Evolutionary conservation across 2,329 filamentous ascomycete species (phyloP), one percentile per base, ranked within the genome.

Genomic region (Geosmithia morbida): DNA sequence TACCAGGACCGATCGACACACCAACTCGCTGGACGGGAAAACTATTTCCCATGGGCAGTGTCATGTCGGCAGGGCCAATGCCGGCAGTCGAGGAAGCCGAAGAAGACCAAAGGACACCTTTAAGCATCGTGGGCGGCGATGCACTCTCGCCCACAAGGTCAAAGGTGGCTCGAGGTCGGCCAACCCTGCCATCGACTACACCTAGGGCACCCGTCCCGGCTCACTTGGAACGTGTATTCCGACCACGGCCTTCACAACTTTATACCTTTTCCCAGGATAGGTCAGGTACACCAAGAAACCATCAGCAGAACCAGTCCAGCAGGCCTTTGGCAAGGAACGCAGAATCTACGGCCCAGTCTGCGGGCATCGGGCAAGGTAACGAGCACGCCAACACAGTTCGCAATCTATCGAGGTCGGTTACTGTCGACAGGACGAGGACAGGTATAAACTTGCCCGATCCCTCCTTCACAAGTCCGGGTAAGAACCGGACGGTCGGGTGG

Each of bases 21-120:
- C 69, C 69, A 2, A 72, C 68, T n/a, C 67, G 67, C 45, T 66
- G 68, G 62, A 70, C 67, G 2, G 66, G 70, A 3, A 58, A 64
- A 46, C 58, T 64, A 7, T 58, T 64, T 29, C 60, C 65, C 5
- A 60, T 66, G 50, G 56, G 61, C 7, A 63, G 60, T 29, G 53
- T 56, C 2, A 40, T 59, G 19, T 51, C 55, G 10, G 47, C 57
- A 19, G 56, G 55, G 22, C 53, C 54, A 14, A 63, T 64, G 54
- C 55, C 58, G 16, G 52, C 61, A 14, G 51, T 64, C 14, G 56
- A 52, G 45, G 62, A 64, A 51, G 53, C 50, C 5, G 56, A 63
- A 42, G 59, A 61, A 45, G 53, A 58, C 26, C 49, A 50, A 6
- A 29, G 44, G 20, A 41, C 48, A 29, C 42, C 49, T 7, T 55